Conservation (phyloP, 2,329 filamentous ascomycete species). For the Juglanconis oblonga region DNA sequence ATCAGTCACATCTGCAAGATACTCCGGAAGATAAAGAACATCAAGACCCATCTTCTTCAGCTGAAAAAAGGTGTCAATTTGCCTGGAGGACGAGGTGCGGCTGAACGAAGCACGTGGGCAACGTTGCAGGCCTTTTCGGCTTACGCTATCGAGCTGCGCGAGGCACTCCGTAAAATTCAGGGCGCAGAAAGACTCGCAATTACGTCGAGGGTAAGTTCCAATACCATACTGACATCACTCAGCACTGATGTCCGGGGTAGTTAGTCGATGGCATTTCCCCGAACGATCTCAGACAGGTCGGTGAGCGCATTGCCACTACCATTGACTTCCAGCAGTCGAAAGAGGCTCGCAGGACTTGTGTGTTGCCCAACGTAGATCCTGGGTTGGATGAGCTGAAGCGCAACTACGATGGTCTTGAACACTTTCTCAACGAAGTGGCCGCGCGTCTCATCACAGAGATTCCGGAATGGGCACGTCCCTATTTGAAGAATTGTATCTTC, state of each 20-base stretch:
- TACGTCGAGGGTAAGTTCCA: conserved; percentile 45
- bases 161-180: conserved; percentile 56
- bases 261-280: conserved; percentile 59
- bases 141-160: conserved; percentile 66
- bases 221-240: background rate
- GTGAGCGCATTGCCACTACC: conserved; percentile 67
- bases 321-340: conserved; percentile 79
- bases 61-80: conserved; percentile 74
- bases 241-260: conserved; percentile 31
- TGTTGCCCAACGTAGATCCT: conserved; percentile 68
- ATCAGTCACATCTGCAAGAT: conserved; percentile 56
- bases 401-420: conserved; percentile 73
- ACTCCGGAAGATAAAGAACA: conserved; percentile 72
- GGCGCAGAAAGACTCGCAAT: conserved; percentile 52
- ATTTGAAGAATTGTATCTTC: conserved; percentile 75
- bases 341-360: conserved; percentile 67
- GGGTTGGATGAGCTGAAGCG: conserved; percentile 76
- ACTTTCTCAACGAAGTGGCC: conserved; percentile 67
- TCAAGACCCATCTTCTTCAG: conserved; percentile 65
- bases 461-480: conserved; percentile 53
- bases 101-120: conserved; percentile 69
- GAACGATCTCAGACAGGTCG: conserved; percentile 60
- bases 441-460: conserved; percentile 60
- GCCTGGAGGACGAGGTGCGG: conserved; percentile 44
- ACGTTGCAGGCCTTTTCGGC: conserved; percentile 70